Evolutionary conservation across 2,329 filamentous ascomycete genomes (phyloP), one percentile per base, ranked within the genome.

Genomic region (Dactylellina haptotyla): DNA sequence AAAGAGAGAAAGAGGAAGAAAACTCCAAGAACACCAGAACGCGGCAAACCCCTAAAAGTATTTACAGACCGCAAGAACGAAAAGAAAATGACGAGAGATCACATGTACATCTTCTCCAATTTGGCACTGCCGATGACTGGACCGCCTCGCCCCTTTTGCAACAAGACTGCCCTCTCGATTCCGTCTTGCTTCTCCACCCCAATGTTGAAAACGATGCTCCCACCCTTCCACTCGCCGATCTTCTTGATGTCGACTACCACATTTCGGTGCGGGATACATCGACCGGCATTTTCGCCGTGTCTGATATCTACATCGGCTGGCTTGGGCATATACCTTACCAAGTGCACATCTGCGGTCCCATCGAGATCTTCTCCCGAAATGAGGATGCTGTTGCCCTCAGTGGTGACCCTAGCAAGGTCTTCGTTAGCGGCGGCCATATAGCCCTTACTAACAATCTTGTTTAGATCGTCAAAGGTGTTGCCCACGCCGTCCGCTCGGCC

Each of bases 211-310:
- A 77, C 77, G 2, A 79, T 32, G 61, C 80, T 77, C 1, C 80
- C 80, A 0, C 80, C 80, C 16, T 32, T 75, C 80, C 80, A 81
- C 64, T 81, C 79, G 4, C 80, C 80, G 66, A 80, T 77, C 77
- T 80, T 81, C 53, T 75, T 75, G 5, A 81, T 61, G 23, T 78
- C 77, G 30, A 76, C 77, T 1, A 81, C 80, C 0, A 78, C 66
- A 58, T 81, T 80, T 30, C 77, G 77, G 56, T 81, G 79, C 26
- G 76, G 64, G 12, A 82, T 63, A 57, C 80, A 81, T 75, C 80
- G 80, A 25, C 79, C 79, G 76, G 80, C 81, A 75, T 81, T 81
- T 2, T 79, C 77, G 0, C 79, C 80, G 48, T 79, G 79, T 9
- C 77, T 76, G 30, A 81, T 77, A 64, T 81, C 80, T 34, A 81